Base-by-base conservation (phyloP, 192 early-diverging fungal genomes). In the Coemansia sp. region DNA sequence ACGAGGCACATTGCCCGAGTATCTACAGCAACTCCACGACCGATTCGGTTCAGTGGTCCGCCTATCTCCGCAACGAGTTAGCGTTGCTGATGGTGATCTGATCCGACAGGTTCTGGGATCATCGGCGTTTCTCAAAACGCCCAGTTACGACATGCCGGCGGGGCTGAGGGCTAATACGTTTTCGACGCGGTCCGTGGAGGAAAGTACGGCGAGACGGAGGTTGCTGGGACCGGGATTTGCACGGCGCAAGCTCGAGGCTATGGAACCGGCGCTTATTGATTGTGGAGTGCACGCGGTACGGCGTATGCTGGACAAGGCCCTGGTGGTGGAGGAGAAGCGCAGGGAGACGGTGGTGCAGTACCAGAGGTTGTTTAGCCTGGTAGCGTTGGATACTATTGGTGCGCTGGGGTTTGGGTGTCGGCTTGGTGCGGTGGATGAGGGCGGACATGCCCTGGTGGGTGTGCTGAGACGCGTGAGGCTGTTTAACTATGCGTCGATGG, bases 61-160 rank as follows among this genome's bases (percentile, higher is more conserved):
- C 2, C 57, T 76, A 7, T 63, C 66, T 2, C 72, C 72, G 34
- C 65, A 76, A 24, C 56, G 67, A 5, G 67, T 76, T 0, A 70
- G 67, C 25, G 19, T 69, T 3, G 58, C 48, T 9, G 72, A 74
- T 10, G 10, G 23, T 1, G 35, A 57, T 15, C 35, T 58, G 28
- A 55, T 58, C 33, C 49, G 43, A 23, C 64, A 69, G 10, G 40
- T 79, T 0, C 27, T 74, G n/a, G 54, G 53, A 0, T 60, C 71
- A 3, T 67, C 70, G 15, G 2, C 26, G 27, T 79, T 54, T 44
- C 6, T 14, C 0, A 79, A 79, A 22, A 44, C 58, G 3, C 58
- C 43, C 5, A 51, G 51, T 11, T 79, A 79, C 19, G 58, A 71
- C 10, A 58, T 60, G 53, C 55, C 72, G 5, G 22, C 6, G 9